A percentile compares a stretch with the other conserved stretches of the same genome.
These are phyloP conservation scores for Nitzschia putrida DNA, from an alignment of 108 stramenopile species.

Conservation along the genomic window DNA sequence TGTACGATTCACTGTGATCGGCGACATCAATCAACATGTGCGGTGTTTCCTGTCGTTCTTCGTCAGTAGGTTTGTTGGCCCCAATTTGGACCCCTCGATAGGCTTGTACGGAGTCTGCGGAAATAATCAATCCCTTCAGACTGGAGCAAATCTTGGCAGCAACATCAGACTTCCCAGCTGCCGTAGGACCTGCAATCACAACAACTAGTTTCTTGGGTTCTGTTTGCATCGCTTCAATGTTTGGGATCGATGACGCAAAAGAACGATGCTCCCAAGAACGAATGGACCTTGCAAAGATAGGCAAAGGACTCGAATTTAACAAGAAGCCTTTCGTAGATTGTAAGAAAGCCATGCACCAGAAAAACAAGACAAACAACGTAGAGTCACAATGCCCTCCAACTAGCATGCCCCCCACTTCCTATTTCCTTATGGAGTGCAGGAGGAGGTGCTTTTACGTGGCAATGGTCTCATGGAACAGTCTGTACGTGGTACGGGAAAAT, in stretches of 20 bases:
- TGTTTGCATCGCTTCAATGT: background rate
- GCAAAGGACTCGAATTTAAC: background rate
- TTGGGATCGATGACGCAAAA: background rate
- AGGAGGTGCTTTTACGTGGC: too few species aligned
- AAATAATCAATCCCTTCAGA: slow-evolving; percentile 61
- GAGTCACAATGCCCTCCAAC: too few species aligned
- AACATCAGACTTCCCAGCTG: slow-evolving; percentile 89
- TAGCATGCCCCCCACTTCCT: too few species aligned
- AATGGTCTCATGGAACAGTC: too few species aligned
- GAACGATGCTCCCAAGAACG: background rate
- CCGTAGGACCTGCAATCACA: slow-evolving; percentile 90
- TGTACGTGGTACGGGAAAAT: too few species aligned
- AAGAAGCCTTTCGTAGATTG: background rate
- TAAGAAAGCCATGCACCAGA: background rate
- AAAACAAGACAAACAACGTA: too few species aligned
- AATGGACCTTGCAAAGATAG: too few species aligned
- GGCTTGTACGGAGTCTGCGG: slow-evolving; percentile 94
- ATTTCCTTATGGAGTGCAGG: too few species aligned
- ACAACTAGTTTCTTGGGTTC: slow-evolving; percentile 45
- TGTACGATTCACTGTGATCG: slow-evolving; percentile 64
- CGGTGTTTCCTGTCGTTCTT: slow-evolving; percentile 77
- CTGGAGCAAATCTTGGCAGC: slow-evolving; percentile 74
- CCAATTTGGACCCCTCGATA: slow-evolving; percentile 90
- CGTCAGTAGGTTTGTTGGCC: slow-evolving; percentile 90
- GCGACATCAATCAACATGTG: slow-evolving; percentile 89